phyloP scores from a whole-genome alignment of 2,329 filamentous ascomycete species.

The Scopulariopsis brevicaulis region DNA sequence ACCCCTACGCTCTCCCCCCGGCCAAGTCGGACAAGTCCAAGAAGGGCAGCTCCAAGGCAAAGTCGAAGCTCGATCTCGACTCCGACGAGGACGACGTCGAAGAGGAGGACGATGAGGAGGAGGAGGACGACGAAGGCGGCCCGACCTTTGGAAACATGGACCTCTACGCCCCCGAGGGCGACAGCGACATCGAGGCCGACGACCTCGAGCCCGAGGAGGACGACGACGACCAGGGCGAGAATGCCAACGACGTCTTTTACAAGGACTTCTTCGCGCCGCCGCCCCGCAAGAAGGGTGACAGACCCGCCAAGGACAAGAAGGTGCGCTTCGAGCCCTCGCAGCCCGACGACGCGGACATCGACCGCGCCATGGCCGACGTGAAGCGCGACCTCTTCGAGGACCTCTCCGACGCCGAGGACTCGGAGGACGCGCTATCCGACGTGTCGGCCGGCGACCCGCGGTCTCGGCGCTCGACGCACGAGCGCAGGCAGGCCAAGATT shows the following conservation, averaged over 20 bases:
- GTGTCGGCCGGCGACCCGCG: slow-evolving; percentile 58
- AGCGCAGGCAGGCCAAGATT: slow-evolving; percentile 75
- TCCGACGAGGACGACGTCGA: slow-evolving; percentile 8
- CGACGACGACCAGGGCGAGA: slow-evolving; percentile 41
- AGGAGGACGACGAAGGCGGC: slow-evolving; percentile 62
- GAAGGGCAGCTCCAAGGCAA: slow-evolving; percentile 20
- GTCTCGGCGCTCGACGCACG: slow-evolving; percentile 72
- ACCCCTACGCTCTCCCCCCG: slow-evolving; percentile 51
- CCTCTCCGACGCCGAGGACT: slow-evolving; percentile 50
- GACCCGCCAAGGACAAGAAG: slow-evolving; percentile 26
- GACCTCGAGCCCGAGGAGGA: slow-evolving; percentile 43
- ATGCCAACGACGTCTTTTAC: slow-evolving; percentile 85
- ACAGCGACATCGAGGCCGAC: slow-evolving; percentile 47
- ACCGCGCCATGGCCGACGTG: slow-evolving; percentile 77
- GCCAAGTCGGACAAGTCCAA: slow-evolving; percentile 15
- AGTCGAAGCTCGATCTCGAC: slow-evolving; percentile 2
- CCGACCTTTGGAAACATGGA: slow-evolving; percentile 77
- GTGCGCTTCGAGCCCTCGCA: slow-evolving; percentile 20
- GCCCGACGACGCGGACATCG: slow-evolving; percentile 54
- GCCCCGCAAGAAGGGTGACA: slow-evolving; percentile 52
- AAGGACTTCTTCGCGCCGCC: slow-evolving; percentile 90
- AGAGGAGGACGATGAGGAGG: slow-evolving; percentile 30
- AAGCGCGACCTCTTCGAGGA: slow-evolving; percentile 87
- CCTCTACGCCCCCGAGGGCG: slow-evolving; percentile 61
- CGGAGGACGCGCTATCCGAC: slow-evolving; percentile 52